Conservation (phyloP, 75 land plant genomes). For the Selaginella moellendorffii region DNA sequence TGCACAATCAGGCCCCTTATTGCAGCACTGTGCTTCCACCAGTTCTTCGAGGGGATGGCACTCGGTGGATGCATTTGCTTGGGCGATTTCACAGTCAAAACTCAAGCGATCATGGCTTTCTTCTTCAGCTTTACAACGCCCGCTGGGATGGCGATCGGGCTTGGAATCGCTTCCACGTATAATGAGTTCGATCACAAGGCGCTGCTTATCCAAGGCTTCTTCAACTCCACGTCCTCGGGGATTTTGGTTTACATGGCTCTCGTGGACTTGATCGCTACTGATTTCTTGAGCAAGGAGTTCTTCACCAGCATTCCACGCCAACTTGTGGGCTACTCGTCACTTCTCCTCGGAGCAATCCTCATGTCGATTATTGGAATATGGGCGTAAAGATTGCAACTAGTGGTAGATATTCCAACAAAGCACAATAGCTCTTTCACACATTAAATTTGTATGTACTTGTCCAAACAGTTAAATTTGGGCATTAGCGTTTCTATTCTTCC, state of each 20-base stretch:
- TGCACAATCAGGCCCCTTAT: slow-evolving; percentile 28
- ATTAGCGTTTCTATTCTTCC: no score
- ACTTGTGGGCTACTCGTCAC: slow-evolving; percentile 12
- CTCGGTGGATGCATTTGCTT: slow-evolving; percentile 25
- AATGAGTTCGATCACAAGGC: slow-evolving; percentile 22
- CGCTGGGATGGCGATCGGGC: slow-evolving; percentile 27
- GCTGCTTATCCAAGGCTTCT: slow-evolving; percentile 26
- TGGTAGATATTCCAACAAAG: not conserved
- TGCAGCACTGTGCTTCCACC: slow-evolving; percentile 31
- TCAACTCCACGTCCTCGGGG: slow-evolving; percentile 27
- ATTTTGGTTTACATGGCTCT: slow-evolving; percentile 35
- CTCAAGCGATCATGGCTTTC: not conserved
- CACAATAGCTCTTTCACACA: no score
- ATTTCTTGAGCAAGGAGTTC: slow-evolving; percentile 21
- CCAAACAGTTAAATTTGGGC: no score
- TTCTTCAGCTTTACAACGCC: slow-evolving; percentile 22
- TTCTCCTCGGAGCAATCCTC: slow-evolving; percentile 21
- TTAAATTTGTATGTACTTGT: no score
- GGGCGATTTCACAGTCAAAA: not conserved
- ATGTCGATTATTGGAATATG: slow-evolving; percentile 32
- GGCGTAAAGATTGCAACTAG: slow-evolving; percentile 19
- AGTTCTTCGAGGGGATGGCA: slow-evolving; percentile 37
- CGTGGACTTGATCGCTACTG: slow-evolving; percentile 33
- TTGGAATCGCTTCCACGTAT: slow-evolving; percentile 23
- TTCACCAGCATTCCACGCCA: slow-evolving; percentile 17